Evolutionary conservation across 139 green algal genomes (phyloP).

Genomic region (Spirogloea muscicola): DNA sequence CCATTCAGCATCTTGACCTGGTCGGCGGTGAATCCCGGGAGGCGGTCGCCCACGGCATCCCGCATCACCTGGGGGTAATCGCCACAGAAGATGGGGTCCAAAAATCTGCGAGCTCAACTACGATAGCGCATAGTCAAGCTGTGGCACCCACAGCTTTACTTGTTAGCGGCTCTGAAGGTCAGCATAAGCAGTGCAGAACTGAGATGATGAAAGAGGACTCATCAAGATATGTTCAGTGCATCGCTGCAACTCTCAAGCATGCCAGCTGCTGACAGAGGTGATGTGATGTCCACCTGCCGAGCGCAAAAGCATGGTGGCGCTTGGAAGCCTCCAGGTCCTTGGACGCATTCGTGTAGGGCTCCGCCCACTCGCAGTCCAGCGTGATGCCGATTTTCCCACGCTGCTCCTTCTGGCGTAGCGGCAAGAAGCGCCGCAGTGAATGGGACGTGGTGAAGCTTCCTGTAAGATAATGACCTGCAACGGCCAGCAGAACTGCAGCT

Average conservation of each 20-base stretch:
- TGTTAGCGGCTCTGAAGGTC: too few species aligned
- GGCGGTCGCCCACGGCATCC: slow-evolving; percentile 43
- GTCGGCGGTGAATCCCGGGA: slow-evolving; percentile 50
- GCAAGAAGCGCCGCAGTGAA: too few species aligned
- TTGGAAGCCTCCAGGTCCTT: slow-evolving; percentile 48
- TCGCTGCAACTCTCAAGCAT: too few species aligned
- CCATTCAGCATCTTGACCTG: slow-evolving; percentile 40
- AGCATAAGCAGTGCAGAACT: too few species aligned
- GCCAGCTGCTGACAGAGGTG: too few species aligned
- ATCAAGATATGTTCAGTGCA: too few species aligned
- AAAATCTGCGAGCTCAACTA: slow-evolving; percentile 27
- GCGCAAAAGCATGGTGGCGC: slow-evolving; percentile 7
- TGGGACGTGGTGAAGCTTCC: too few species aligned
- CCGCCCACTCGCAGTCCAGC: slow-evolving; percentile 48
- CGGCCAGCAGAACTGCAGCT: too few species aligned
- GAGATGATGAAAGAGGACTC: too few species aligned
- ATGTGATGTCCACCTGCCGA: slow-evolving; percentile 42
- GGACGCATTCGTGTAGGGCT: slow-evolving; percentile 22
- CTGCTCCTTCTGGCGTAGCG: slow-evolving; percentile 44
- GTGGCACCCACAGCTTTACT: too few species aligned
- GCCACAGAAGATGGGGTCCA: slow-evolving; percentile 51
- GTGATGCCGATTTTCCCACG: slow-evolving; percentile 52
- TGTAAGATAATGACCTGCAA: too few species aligned
- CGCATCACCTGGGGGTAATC: slow-evolving; percentile 52
- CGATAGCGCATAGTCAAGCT: too few species aligned